phyloP scores from a whole-genome alignment of 2,329 filamentous ascomycete species.

The Sclerotiophoma versabilis region DNA sequence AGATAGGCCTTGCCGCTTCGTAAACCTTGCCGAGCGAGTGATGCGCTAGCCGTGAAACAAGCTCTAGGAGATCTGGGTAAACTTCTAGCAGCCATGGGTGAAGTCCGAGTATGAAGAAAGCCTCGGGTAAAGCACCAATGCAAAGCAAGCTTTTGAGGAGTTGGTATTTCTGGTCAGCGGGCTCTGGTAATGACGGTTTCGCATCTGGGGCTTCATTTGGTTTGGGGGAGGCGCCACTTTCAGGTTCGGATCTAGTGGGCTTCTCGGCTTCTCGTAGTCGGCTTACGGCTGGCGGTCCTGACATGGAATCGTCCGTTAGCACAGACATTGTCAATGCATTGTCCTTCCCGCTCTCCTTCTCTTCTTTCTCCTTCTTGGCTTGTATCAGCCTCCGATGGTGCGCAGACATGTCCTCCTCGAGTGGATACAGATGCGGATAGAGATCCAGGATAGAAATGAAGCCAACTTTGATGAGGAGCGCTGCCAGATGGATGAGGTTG shows the following conservation, averaged over 20 bases:
- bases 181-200: constrained; percentile 69
- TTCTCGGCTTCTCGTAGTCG: constrained; percentile 65
- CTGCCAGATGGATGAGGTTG: constrained; percentile 90
- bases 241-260: constrained; percentile 52
- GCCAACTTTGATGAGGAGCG: constrained; percentile 93
- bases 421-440: constrained; percentile 89
- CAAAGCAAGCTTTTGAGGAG: constrained; percentile 85
- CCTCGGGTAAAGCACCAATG: constrained; percentile 91
- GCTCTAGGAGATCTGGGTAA: constrained; percentile 80
- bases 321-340: constrained; percentile 90
- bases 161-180: constrained; percentile 85
- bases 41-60: constrained; percentile 84
- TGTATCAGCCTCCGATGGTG: constrained; percentile 74
- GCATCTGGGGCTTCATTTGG: constrained; percentile 49
- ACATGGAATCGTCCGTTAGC: constrained; percentile 79
- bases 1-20: constrained; percentile 58
- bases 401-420: constrained; percentile 80
- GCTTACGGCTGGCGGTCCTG: constrained; percentile 53
- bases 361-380: constrained; percentile 72
- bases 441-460: constrained; percentile 93
- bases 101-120: constrained; percentile 87
- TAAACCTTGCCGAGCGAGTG: constrained; percentile 82
- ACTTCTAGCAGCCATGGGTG: constrained; percentile 92
- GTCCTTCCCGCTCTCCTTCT: constrained; percentile 69
- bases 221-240: constrained; percentile 52